These are phyloP conservation scores for Chimonanthus salicifolius DNA, from an alignment of 164 flowering plant species.

Conservation along the genomic window DNA sequence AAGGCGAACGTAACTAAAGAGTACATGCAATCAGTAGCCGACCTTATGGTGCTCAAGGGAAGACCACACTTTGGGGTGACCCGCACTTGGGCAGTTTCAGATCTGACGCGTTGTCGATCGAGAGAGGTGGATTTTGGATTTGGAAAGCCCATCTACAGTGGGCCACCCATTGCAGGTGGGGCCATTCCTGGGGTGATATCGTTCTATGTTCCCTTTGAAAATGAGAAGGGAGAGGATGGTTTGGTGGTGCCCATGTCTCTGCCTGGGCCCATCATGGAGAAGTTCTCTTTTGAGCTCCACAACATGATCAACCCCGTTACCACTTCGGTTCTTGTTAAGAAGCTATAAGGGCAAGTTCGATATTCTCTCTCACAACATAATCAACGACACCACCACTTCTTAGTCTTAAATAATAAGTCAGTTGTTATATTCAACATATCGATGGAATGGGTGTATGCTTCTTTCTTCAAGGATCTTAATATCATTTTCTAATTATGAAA, in stretches of 20 bases:
- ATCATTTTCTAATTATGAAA: too few species aligned
- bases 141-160: slow-evolving; percentile 51
- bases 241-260: slow-evolving; percentile 43
- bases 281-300: slow-evolving; percentile 37
- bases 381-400: slow-evolving; percentile 1
- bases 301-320: slow-evolving; percentile 21
- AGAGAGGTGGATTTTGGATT: slow-evolving; percentile 45
- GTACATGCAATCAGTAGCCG: slow-evolving; percentile 28
- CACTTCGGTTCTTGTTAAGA: too few species aligned
- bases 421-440: too few species aligned
- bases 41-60: slow-evolving; percentile 29
- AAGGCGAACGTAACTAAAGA: slow-evolving; percentile 23
- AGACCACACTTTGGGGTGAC: slow-evolving; percentile 28
- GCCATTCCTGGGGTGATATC: slow-evolving; percentile 40
- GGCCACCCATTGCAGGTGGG: slow-evolving; percentile 41
- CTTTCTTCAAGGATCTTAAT: too few species aligned
- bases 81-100: slow-evolving; percentile 42
- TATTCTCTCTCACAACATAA: too few species aligned
- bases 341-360: too few species aligned
- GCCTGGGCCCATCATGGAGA: slow-evolving; percentile 48
- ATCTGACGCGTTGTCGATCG: slow-evolving; percentile 41
- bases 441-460: too few species aligned
- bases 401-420: too few species aligned
- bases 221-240: slow-evolving; percentile 40
- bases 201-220: slow-evolving; percentile 29